Base-by-base conservation (phyloP, 176 grass and related monocot species). In the Aegilops umbellulata region DNA sequence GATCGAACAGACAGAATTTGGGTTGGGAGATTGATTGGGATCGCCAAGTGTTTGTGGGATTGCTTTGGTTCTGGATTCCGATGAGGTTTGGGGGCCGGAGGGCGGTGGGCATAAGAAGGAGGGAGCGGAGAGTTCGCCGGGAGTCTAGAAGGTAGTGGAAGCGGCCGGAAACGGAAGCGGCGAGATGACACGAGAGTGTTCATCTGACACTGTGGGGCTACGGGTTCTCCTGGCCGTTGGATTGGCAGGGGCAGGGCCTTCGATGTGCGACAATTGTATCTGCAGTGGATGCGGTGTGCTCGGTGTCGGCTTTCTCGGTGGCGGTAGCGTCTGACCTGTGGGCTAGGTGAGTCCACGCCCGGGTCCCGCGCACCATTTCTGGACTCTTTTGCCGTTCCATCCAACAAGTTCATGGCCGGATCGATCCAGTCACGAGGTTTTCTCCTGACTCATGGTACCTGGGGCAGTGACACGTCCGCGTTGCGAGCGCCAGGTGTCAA, bases 81-180 rank as follows among this genome's bases (percentile, higher is more conserved):
- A 14, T 17, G 16, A 26, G 22, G 47, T 35, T 35, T 60, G 62
- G 36, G 44, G 8, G 20, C 6, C 1, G 72, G 42, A 22, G 75
- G 10, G 41, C n/a, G 65, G 26, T 6, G 44, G 4, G n/a, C 25
- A 82, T 82, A 88, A 35, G 69, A 58, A 83, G 74, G 64, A 11
- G 22, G 63, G 29, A 60, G 77, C 14, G 32, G 78, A 92, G 35
- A 26, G 74, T 92, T 90, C 87, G 61, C 7, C 65, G 34, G 30
- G 7, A 35, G 10, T 92, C 90, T 74, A 75, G 90, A 95, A 92
- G 25, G 1, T 1, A 10, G 55, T 75, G 60, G 88, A 94, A 82
- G 62, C 60, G 6, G 58, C 78, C 15, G 70, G 39, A 35, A 6
- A 30, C 6, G 0, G 81, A 83, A 74, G 55, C 41, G 68, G 65